phyloP scores from a whole-genome alignment of 805 yeast species.

The Metschnikowia henanensis region DNA sequence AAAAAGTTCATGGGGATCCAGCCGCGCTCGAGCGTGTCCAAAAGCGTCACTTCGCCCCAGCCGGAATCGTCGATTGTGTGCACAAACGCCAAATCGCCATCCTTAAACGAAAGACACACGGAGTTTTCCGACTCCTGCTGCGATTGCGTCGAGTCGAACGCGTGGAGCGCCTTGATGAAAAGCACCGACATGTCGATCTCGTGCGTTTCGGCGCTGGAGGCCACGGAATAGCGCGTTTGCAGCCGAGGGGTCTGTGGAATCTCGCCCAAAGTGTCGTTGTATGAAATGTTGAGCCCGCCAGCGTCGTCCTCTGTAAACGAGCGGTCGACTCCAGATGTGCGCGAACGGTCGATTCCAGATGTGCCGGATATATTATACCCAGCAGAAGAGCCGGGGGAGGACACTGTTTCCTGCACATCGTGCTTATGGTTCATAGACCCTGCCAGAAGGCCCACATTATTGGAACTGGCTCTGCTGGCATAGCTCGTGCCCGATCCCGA shows the following conservation, averaged over 20 bases:
- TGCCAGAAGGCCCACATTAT: neutral
- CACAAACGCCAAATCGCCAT: conserved; percentile 71
- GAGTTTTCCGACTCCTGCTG: conserved; percentile 67
- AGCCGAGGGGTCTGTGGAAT: neutral
- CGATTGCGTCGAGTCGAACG: conserved; percentile 57
- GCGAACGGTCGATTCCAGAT: too few species aligned
- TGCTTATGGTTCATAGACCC: conserved; percentile 2
- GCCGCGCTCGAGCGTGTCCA: conserved; percentile 64
- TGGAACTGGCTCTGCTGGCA: conserved; percentile 1
- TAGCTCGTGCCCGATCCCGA: conserved; percentile 4
- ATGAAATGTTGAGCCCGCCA: conserved; percentile 14
- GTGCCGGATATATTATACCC: too few species aligned
- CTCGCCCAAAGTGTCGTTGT: neutral
- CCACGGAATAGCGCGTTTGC: conserved; percentile 4
- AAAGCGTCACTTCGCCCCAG: conserved; percentile 82
- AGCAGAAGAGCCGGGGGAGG: conserved; percentile 1
- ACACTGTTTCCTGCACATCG: conserved; percentile 1
- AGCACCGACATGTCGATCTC: conserved; percentile 51
- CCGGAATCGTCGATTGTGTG: conserved; percentile 80
- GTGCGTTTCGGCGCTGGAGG: conserved; percentile 21
- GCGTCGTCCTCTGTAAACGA: neutral
- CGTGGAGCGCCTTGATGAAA: conserved; percentile 57
- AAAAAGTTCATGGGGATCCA: conserved; percentile 89
- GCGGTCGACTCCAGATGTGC: too few species aligned
- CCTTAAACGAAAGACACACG: conserved; percentile 70